A percentile compares a stretch with the other conserved stretches of the same genome.
These are phyloP conservation scores for Oxytropis ochrocephala DNA, from an alignment of 306 rosid genomes.

Conservation along the genomic window DNA sequence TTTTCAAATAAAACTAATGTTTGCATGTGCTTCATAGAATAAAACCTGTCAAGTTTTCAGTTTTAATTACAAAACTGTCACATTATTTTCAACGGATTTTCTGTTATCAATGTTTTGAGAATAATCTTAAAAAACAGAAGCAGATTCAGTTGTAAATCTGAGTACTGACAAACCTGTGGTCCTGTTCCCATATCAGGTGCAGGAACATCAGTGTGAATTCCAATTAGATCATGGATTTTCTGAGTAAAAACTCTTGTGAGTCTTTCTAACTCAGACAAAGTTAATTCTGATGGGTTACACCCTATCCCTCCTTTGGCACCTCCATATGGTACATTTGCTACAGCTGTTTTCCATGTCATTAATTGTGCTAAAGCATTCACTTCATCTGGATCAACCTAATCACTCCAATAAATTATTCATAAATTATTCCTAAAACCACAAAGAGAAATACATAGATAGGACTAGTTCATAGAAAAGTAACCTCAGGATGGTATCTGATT, in stretches of 20 bases:
- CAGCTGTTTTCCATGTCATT: constrained; percentile 99
- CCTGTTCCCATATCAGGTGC: constrained; percentile 99
- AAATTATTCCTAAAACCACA: background rate
- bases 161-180: constrained; percentile 59
- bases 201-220: constrained; percentile 82
- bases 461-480: background rate
- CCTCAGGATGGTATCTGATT: constrained; percentile 99
- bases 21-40: no score
- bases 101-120: no score
- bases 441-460: background rate
- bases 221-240: constrained; percentile 85
- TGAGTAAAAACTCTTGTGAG: constrained; percentile 95
- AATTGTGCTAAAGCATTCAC: constrained; percentile 96
- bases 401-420: constrained; percentile 11
- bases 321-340: constrained; percentile 90
- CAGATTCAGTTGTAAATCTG: background rate
- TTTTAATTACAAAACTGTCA: no score
- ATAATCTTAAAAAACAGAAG: no score
- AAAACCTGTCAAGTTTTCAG: no score
- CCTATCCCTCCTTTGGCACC: constrained; percentile 99
- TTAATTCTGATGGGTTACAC: constrained; percentile 64
- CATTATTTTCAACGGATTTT: no score
- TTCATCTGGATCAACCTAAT: constrained; percentile 96
- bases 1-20: no score
- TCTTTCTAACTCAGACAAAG: constrained; percentile 72